Evolutionary conservation across 2,329 filamentous ascomycete species (phyloP).

Genomic region (Alternaria conjuncta): DNA sequence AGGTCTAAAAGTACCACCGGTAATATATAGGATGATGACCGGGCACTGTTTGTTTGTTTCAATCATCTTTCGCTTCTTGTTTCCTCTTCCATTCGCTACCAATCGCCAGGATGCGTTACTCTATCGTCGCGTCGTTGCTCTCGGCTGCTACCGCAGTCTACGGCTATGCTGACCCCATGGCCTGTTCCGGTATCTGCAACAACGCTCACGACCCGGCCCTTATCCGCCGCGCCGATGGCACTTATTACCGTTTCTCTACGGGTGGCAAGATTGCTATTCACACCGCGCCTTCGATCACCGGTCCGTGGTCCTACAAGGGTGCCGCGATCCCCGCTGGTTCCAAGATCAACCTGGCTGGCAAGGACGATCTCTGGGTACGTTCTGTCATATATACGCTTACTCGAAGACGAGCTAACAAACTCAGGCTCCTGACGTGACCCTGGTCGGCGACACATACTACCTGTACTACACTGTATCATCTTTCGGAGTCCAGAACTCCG

Average conservation of each 20-base stretch:
- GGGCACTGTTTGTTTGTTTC: background rate
- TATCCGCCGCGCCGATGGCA: slow-evolving; percentile 57
- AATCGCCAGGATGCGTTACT: slow-evolving; percentile 23
- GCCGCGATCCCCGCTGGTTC: slow-evolving; percentile 55
- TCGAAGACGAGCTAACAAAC: background rate
- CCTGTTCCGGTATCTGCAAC: slow-evolving; percentile 51
- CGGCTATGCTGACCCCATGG: slow-evolving; percentile 49
- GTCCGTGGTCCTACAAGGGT: slow-evolving; percentile 60
- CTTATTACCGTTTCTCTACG: slow-evolving; percentile 62
- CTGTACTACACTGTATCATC: slow-evolving; percentile 71
- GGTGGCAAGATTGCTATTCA: slow-evolving; percentile 58
- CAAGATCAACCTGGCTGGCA: slow-evolving; percentile 55
- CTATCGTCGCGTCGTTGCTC: slow-evolving; percentile 24
- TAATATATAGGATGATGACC: background rate
- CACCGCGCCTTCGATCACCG: slow-evolving; percentile 55
- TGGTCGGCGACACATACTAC: slow-evolving; percentile 66
- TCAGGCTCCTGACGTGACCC: slow-evolving; percentile 68
- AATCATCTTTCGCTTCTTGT: background rate
- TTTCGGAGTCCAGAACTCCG: slow-evolving; percentile 66
- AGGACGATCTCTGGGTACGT: slow-evolving; percentile 58
- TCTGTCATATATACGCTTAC: background rate
- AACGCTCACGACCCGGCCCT: slow-evolving; percentile 59
- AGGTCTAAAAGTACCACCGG: background rate
- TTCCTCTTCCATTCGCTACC: background rate
- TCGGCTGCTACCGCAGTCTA: slow-evolving; percentile 25